These are phyloP conservation scores for Heliamphora pulchella DNA, from an alignment of 179 eudicot genomes.

Conservation along the genomic window DNA sequence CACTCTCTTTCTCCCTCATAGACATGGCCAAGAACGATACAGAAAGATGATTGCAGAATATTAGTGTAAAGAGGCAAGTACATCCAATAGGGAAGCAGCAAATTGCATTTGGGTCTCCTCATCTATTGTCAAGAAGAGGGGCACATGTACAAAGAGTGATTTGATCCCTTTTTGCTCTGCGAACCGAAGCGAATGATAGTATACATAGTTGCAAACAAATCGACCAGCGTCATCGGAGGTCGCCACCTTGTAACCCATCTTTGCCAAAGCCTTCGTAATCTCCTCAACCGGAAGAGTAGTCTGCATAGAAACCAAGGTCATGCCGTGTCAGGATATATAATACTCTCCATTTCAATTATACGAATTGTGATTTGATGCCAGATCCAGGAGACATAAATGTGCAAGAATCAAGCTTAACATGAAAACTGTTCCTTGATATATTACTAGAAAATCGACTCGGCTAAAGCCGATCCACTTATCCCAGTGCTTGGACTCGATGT, in stretches of 20 bases:
- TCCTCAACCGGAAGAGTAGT: constrained; percentile 67
- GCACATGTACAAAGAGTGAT: constrained; percentile 88
- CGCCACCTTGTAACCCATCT: constrained; percentile 68
- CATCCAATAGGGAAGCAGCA: constrained; percentile 75
- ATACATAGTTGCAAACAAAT: constrained; percentile 89
- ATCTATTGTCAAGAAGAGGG: constrained; percentile 70
- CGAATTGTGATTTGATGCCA: too few relatives aligned
- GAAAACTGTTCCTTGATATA: too few relatives aligned
- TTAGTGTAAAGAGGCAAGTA: constrained; percentile 59
- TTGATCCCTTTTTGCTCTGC: constrained; percentile 72
- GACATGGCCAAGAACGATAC: constrained; percentile 8
- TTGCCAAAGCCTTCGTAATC: constrained; percentile 51
- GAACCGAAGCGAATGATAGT: constrained; percentile 88
- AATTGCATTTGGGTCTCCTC: constrained; percentile 84
- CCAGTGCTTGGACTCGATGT: too few relatives aligned
- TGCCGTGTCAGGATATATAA: too few relatives aligned
- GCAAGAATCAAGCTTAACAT: too few relatives aligned
- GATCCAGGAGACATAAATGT: too few relatives aligned
- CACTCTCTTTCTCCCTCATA: constrained; percentile 8
- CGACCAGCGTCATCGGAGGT: constrained; percentile 92
- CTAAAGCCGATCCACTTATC: too few relatives aligned
- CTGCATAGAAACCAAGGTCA: constrained; percentile 26
- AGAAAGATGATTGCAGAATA: constrained; percentile 16
- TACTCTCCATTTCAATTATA: too few relatives aligned
- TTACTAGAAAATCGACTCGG: too few relatives aligned